Evolutionary conservation across 2,329 filamentous ascomycete genomes (phyloP).

Genomic region (Botrytis squamosa): DNA sequence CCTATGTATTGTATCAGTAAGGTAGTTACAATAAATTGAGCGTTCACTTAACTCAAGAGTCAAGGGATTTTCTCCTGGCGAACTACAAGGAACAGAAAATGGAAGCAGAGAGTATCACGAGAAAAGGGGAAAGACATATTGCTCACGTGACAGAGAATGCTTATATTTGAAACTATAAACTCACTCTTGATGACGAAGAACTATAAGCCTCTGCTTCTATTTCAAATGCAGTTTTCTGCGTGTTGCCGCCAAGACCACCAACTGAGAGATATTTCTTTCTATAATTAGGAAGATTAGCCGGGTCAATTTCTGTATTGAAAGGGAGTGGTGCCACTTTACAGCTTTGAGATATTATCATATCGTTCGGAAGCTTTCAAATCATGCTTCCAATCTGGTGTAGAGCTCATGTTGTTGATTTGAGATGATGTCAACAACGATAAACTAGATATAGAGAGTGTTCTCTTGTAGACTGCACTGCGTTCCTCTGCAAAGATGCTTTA

Average conservation of each 20-base stretch:
- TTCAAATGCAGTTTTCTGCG: conserved; percentile 55
- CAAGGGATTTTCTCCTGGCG: not conserved
- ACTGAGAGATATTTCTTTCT: conserved; percentile 38
- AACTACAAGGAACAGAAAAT: not conserved
- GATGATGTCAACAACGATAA: not conserved
- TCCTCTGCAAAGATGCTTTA: not conserved
- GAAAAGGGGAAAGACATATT: not conserved
- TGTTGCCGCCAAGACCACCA: conserved; percentile 46
- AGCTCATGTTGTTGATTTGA: conserved; percentile 27
- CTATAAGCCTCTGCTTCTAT: conserved; percentile 66
- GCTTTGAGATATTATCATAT: conserved; percentile 60
- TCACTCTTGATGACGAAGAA: conserved; percentile 56
- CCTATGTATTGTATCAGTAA: conserved; percentile 26
- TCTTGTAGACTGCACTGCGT: not conserved
- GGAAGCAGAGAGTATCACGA: not conserved
- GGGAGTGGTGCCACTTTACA: conserved; percentile 48
- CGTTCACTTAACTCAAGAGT: not conserved
- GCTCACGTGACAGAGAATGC: not conserved
- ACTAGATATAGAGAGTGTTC: not conserved
- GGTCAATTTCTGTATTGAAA: not conserved
- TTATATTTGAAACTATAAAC: conserved; percentile 29
- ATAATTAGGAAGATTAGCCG: not conserved
- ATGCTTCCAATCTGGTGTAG: conserved; percentile 34
- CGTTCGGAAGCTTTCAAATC: conserved; percentile 47
- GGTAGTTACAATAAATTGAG: not conserved